Evolutionary conservation across 2,329 filamentous ascomycete species (phyloP), one percentile per base, ranked within the genome.

Genomic region (Diaporthe sp.): DNA sequence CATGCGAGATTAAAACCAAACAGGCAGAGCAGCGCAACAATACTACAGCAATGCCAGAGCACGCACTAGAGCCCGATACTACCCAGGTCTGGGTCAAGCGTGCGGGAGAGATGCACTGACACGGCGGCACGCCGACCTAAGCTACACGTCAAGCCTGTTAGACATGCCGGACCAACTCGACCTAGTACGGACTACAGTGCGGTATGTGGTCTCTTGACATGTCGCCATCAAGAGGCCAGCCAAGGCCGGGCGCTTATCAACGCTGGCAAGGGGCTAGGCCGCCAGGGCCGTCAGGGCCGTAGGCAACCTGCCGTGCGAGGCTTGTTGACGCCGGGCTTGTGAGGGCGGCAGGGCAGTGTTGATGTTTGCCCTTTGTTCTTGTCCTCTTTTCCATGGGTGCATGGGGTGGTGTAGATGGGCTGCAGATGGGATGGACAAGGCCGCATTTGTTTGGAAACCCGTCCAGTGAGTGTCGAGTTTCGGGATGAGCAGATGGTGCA

Each of bases 1-100:
- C 13, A 68, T 68, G 65, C 65, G 65, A 68, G 34, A 68, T 68
- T 53, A 68, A 68, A 68, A 68, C 65, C 65, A 68, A 68, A 68
- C 65, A 55, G 46, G 31, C 65, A 39, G 22, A 13, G 31, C 8
- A 19, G 44, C 13, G 22, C 44, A 51, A 17, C 37, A 44, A 19
- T 44, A 44, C 42, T 19, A 44, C 42, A 44, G 13, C 42, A n/a
- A 25, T 10, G 22, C 17, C 22, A 51, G 22, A 53, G 22, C 53
- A 55, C 12, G 25, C 53, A 28, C 25, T 13, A 55, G 25, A 55
- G 53, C 25, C 28, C 53, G 5, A 10, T 25, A 31, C 53, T 12
- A n/a, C 13, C 13, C 25, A 17, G 53, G 12, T 28, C n/a, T 25
- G 22, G 49, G 49, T 28, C 25, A 31, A 17, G 51, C 25, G 12